Base-by-base conservation (phyloP, 192 early-diverging fungal genomes). In the Podila clonocystis region DNA sequence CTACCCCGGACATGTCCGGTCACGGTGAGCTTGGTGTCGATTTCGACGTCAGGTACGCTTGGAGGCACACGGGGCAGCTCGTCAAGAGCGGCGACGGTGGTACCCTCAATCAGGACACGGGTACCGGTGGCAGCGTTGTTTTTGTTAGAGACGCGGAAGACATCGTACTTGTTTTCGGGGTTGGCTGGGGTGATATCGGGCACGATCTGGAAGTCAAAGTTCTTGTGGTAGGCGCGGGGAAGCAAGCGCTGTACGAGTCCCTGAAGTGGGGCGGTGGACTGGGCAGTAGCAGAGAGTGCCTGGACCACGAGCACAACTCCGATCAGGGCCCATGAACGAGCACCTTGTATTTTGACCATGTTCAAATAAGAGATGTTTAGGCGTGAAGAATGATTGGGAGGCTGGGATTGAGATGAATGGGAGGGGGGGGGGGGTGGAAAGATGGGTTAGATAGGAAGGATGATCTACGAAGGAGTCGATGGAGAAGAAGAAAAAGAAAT, bases 61-160 rank as follows among this genome's bases (percentile, higher is more conserved):
- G 69, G 76, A 17, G 76, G 76, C 9, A 24, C 36, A 0, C 17
- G 13, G 12, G 76, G 76, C 13, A 79, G 24, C 41, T 79, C 76
- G 49, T 79, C 49, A n/a, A 79, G 48, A 22, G 76, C 76, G 0
- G 70, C 71, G 2, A 72, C 12, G 7, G 70, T 68, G 29, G 76
- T 72, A 15, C 76, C 76, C 52, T 79, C 76, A 19, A 79, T 72
- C 70, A 79, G 50, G 7, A 79, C 66, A 20, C 55, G 52, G 1
- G 34, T 30, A 0, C 24, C 30, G 12, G 28, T 15, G 3, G 22
- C 20, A 15, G 45, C 11, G 41, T 26, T 50, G 8, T 60, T 50
- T 52, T 63, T 63, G 65, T 79, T 79, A 9, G 76, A 79, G 57
- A 79, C 76, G 20, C 76, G 69, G 65, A 60, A 79, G 24, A 79